A percentile compares a stretch with the other conserved stretches of the same genome.
Conservation (phyloP, 306 rosid species). For the Vicia villosa region DNA sequence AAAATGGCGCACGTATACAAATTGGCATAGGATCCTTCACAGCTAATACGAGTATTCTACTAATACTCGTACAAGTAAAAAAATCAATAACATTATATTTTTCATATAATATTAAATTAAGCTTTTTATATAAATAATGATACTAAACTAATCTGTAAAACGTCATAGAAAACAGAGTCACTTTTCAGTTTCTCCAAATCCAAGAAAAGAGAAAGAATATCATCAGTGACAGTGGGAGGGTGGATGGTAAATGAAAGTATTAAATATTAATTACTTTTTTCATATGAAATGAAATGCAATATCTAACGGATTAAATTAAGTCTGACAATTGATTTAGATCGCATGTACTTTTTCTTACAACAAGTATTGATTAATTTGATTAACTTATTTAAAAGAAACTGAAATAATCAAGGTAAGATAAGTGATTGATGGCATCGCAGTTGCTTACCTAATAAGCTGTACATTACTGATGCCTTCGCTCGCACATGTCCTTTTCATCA, state of each 20-base stretch:
- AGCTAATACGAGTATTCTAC: not conserved
- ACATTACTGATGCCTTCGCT: too few relatives aligned
- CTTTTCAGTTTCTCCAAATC: slow-evolving; percentile 50
- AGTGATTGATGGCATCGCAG: too few relatives aligned
- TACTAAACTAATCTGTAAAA: slow-evolving; percentile 45
- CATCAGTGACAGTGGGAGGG: slow-evolving; percentile 34
- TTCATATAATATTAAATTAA: slow-evolving; percentile 7
- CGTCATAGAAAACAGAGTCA: slow-evolving; percentile 50
- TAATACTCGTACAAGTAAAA: too few relatives aligned
- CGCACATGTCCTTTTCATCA: too few relatives aligned
- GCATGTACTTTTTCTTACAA: not conserved
- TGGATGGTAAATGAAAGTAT: slow-evolving; percentile 23
- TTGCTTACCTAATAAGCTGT: too few relatives aligned
- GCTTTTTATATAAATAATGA: not conserved
- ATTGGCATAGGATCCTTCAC: slow-evolving; percentile 52
- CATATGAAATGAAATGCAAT: not conserved
- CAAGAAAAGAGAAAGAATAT: slow-evolving; percentile 50
- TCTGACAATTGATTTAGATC: slow-evolving; percentile 33
- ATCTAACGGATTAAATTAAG: slow-evolving; percentile 18
- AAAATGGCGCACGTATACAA: too few relatives aligned
- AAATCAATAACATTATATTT: too few relatives aligned
- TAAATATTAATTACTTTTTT: too few relatives aligned
- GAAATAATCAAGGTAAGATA: too few relatives aligned
- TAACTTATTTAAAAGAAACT: too few relatives aligned
- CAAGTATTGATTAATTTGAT: too few relatives aligned